Conservation (phyloP, 768 basidiomycete genomes). For the Calocybe indica region DNA sequence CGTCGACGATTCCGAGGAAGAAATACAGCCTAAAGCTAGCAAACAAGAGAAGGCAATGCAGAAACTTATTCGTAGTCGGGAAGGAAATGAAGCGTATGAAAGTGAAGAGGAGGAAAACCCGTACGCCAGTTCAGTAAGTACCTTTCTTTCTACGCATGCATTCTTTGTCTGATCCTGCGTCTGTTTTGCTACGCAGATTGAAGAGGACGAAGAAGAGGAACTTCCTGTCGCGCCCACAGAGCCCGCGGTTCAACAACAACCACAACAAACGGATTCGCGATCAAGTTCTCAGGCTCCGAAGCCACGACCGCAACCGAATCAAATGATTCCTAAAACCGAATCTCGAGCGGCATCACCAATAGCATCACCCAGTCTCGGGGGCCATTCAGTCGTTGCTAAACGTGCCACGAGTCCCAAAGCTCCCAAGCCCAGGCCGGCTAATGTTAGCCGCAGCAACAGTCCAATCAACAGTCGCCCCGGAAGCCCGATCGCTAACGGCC, state of each 20-base stretch:
- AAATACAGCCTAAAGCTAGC: constrained; percentile 49
- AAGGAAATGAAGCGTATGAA: constrained; percentile 79
- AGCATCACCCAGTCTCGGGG: constrained; percentile 51
- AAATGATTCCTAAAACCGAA: constrained; percentile 22
- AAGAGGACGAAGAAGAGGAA: constrained; percentile 76
- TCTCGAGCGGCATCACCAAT: constrained; percentile 61
- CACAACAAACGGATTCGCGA: constrained; percentile 41
- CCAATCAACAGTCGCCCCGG: constrained; percentile 54
- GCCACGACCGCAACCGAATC: constrained; percentile 26
- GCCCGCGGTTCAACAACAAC: constrained; percentile 42
- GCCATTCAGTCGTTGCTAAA: constrained; percentile 76
- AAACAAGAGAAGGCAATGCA: constrained; percentile 77
- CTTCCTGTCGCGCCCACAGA: constrained; percentile 35
- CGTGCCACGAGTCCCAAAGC: constrained; percentile 80
- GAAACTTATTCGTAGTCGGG: constrained; percentile 79
- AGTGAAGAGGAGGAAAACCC: constrained; percentile 83
- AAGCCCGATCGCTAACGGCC: constrained; percentile 39
- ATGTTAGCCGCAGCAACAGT: constrained; percentile 50
- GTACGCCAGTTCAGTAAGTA: constrained; percentile 69
- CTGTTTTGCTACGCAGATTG: constrained; percentile 34
- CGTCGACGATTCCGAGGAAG: constrained; percentile 73
- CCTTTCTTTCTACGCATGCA: background rate
- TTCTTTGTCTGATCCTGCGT: background rate
- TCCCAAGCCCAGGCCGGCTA: constrained; percentile 48
- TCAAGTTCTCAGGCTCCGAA: constrained; percentile 38